These are phyloP conservation scores for Macrophomina phaseolina DNA, from an alignment of 2,329 filamentous ascomycete genomes.

Conservation along the genomic window DNA sequence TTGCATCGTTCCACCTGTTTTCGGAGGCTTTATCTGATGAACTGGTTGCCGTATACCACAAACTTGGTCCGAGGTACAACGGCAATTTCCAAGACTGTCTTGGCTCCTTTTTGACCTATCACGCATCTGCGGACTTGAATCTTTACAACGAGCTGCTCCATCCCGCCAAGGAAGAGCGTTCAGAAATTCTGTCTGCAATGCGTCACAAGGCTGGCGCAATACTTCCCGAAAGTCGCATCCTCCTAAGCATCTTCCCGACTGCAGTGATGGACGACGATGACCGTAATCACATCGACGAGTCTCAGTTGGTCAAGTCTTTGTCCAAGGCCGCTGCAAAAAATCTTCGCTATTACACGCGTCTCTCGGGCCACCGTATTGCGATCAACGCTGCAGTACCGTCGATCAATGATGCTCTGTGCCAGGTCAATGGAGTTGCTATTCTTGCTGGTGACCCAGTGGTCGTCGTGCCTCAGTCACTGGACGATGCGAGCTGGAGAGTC, in stretches of 20 bases:
- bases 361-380: constrained; percentile 77
- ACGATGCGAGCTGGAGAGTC: constrained; percentile 90
- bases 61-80: constrained; percentile 87
- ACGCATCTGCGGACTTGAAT: constrained; percentile 87
- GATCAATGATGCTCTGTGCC: constrained; percentile 85
- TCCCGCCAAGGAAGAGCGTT: constrained; percentile 86
- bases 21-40: constrained; percentile 90
- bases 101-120: constrained; percentile 94
- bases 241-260: constrained; percentile 82
- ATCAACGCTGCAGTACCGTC: constrained; percentile 88
- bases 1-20: constrained; percentile 88
- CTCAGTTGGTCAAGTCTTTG: constrained; percentile 75
- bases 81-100: constrained; percentile 97
- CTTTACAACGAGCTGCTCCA: constrained; percentile 90
- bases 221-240: constrained; percentile 78
- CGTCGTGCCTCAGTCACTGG: constrained; percentile 79
- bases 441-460: constrained; percentile 85
- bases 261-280: constrained; percentile 83
- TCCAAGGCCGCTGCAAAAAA: constrained; percentile 73
- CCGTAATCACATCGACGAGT: constrained; percentile 72
- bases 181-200: constrained; percentile 89
- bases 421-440: constrained; percentile 79
- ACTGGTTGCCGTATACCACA: constrained; percentile 85
- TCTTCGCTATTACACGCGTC: constrained; percentile 71
- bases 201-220: constrained; percentile 82